These are phyloP conservation scores for Hylodesmum podocarpum DNA, from an alignment of 306 rosid genomes.

Conservation along the genomic window DNA sequence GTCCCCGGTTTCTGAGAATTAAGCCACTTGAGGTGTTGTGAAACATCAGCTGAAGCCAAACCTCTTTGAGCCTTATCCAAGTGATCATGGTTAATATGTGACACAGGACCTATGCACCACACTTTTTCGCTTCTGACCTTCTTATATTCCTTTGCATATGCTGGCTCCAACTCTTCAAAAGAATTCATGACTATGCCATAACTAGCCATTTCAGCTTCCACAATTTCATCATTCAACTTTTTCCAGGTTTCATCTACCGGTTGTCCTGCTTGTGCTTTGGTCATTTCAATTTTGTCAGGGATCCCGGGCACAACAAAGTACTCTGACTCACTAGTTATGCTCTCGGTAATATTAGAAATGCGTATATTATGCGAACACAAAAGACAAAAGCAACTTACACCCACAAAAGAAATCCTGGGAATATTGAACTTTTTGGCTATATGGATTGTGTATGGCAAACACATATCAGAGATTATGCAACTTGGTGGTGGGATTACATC, in stretches of 20 bases:
- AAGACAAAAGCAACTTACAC: constrained; percentile 28
- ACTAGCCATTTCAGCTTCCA: constrained; percentile 40
- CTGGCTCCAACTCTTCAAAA: constrained; percentile 46
- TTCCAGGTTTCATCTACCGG: constrained; percentile 2
- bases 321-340: background rate
- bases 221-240: constrained; percentile 27
- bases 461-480: constrained; percentile 56
- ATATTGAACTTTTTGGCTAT: constrained; percentile 40
- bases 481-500: constrained; percentile 43
- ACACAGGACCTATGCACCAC: constrained; percentile 69
- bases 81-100: constrained; percentile 31
- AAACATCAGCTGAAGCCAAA: constrained; percentile 32
- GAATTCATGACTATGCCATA: constrained; percentile 57
- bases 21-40: constrained; percentile 41
- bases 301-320: constrained; percentile 8
- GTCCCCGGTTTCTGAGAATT: constrained; percentile 35
- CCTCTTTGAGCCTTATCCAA: constrained; percentile 49
- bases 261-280: constrained; percentile 35
- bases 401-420: constrained; percentile 53
- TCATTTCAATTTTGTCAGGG: constrained; percentile 36
- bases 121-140: constrained; percentile 29
- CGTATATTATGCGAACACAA: background rate
- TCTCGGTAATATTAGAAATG: background rate
- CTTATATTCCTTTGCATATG: constrained; percentile 26
- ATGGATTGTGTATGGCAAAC: constrained; percentile 49